Evolutionary conservation across 129 eudicot species (phyloP).

Genomic region (Cynara cardunculus): DNA sequence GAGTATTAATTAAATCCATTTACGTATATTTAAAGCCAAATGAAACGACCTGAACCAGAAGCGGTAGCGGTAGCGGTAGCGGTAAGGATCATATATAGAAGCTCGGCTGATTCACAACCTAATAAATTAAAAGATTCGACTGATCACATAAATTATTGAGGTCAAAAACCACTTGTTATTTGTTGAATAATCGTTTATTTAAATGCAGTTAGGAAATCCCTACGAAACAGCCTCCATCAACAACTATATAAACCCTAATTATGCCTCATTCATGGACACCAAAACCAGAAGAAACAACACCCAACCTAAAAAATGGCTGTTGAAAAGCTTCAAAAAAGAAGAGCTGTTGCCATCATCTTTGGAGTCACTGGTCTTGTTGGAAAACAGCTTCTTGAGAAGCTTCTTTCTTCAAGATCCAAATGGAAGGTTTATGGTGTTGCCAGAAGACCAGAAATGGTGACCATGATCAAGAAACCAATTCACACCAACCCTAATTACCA

Average conservation of each 20-base stretch:
- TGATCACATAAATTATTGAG: not conserved
- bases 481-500: slow-evolving; percentile 41
- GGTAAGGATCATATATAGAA: not conserved
- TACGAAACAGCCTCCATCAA: slow-evolving; percentile 11
- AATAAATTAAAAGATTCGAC: not conserved
- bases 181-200: slow-evolving; percentile 9
- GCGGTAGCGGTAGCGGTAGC: not conserved
- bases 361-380: slow-evolving; percentile 91
- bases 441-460: slow-evolving; percentile 34
- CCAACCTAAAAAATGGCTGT: slow-evolving; percentile 38
- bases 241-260: slow-evolving; percentile 31
- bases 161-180: slow-evolving; percentile 22
- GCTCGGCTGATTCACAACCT: not conserved
- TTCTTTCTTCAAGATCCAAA: slow-evolving; percentile 33
- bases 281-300: not conserved
- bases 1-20: not conserved
- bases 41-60: not conserved
- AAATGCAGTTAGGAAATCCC: slow-evolving; percentile 27
- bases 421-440: slow-evolving; percentile 94
- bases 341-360: slow-evolving; percentile 65
- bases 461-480: slow-evolving; percentile 1
- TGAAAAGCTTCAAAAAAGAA: slow-evolving; percentile 33
- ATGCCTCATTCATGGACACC: slow-evolving; percentile 8
- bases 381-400: slow-evolving; percentile 60
- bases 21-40: not conserved